Evolutionary conservation across 768 basidiomycete genomes (phyloP).

Genomic region (Floccularia luteovirens): DNA sequence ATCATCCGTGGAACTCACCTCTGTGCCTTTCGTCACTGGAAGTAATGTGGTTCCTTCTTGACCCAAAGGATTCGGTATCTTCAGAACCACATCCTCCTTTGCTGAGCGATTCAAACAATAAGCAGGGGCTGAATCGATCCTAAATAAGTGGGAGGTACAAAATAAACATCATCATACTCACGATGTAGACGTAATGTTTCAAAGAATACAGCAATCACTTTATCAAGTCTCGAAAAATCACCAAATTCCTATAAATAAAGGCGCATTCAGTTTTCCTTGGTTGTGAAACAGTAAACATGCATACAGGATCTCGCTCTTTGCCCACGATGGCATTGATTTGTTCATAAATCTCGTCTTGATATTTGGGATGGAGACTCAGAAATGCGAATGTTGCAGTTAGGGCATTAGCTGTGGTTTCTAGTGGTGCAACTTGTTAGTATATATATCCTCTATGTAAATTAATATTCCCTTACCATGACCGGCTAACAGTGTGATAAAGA

Average conservation of each 20-base stretch:
- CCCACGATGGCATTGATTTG: constrained; percentile 34
- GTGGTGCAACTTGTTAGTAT: not conserved
- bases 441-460: not conserved
- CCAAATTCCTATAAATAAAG: not conserved
- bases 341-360: constrained; percentile 40
- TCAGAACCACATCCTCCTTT: not conserved
- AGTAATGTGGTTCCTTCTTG: constrained; percentile 2
- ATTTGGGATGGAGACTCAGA: constrained; percentile 34
- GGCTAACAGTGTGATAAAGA: constrained; percentile 3
- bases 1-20: too few relatives aligned
- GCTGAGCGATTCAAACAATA: not conserved
- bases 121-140: not conserved
- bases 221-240: not conserved
- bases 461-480: constrained; percentile 3
- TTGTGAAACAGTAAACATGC: too few relatives aligned
- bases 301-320: constrained; percentile 19
- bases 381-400: constrained; percentile 40
- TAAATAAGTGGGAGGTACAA: not conserved
- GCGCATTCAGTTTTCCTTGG: too few relatives aligned
- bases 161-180: not conserved
- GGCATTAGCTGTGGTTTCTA: constrained; percentile 44
- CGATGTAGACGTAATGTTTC: constrained; percentile 1
- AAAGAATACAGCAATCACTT: constrained; percentile 1
- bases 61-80: not conserved
- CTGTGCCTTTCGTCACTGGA: constrained; percentile 2